Percentiles rank a stretch among this genome's conserved stretches.
phyloP scores from a whole-genome alignment of 2,329 filamentous ascomycete species.

The Simplicillium sp. region DNA sequence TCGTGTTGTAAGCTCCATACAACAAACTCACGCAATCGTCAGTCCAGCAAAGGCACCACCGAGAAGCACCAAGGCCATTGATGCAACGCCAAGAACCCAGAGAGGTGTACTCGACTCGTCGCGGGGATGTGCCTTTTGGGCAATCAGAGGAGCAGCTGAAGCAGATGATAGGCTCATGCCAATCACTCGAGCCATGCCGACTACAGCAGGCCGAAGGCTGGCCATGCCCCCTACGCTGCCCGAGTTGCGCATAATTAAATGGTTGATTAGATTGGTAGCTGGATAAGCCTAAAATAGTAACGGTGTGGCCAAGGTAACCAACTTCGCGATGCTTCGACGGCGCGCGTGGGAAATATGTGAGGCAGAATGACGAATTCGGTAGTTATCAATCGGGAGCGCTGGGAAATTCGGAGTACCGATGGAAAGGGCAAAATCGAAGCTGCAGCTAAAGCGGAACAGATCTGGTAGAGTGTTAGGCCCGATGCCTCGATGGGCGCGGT shows the following conservation, averaged over 20 bases:
- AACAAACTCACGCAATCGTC: conserved; percentile 63
- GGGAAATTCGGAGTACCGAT: too few relatives aligned
- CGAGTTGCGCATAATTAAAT: conserved; percentile 16
- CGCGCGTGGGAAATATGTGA: too few relatives aligned
- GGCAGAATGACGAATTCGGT: too few relatives aligned
- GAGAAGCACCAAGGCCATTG: conserved; percentile 70
- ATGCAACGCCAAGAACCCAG: conserved; percentile 74
- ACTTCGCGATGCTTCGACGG: too few relatives aligned
- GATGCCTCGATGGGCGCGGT: too few relatives aligned
- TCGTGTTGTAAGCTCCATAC: neutral
- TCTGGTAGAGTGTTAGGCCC: too few relatives aligned
- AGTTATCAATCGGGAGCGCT: too few relatives aligned
- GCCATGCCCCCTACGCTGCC: conserved; percentile 21
- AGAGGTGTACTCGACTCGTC: conserved; percentile 53
- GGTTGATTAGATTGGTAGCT: too few relatives aligned
- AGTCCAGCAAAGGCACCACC: conserved; percentile 92
- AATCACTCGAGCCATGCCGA: conserved; percentile 42
- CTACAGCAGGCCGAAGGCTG: conserved; percentile 35
- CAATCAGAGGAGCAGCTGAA: conserved; percentile 33
- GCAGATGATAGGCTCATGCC: conserved; percentile 39
- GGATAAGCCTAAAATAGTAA: too few relatives aligned
- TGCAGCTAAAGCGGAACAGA: neutral
- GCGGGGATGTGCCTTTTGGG: conserved; percentile 30
- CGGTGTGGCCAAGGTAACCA: too few relatives aligned
- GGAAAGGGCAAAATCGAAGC: too few relatives aligned